These are phyloP conservation scores for Mycena indigotica DNA, from an alignment of 768 basidiomycete species.

Conservation along the genomic window DNA sequence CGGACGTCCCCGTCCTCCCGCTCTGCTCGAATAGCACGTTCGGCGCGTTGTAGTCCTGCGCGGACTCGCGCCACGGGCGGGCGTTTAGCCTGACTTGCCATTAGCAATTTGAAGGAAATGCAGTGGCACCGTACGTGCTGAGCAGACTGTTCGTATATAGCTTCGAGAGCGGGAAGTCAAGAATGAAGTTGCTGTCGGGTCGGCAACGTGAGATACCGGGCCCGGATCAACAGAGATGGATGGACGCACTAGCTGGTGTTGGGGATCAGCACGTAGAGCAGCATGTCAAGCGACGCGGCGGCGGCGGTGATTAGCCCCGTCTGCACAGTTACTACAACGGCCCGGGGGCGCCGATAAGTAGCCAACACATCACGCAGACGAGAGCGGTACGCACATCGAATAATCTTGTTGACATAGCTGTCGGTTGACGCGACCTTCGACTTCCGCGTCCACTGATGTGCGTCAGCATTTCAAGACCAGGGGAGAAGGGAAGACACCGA, in stretches of 20 bases:
- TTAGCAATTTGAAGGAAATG: not conserved
- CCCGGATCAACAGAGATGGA: too few species aligned
- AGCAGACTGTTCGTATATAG: constrained; percentile 35
- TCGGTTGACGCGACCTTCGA: constrained; percentile 12
- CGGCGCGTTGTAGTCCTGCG: not conserved
- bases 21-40: constrained; percentile 14
- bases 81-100: constrained; percentile 4
- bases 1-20: too few species aligned
- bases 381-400: constrained; percentile 10
- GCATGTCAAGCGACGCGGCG: constrained; percentile 9
- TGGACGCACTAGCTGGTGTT: constrained; percentile 1
- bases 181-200: constrained; percentile 26
- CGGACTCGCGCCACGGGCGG: constrained; percentile 2
- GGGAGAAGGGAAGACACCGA: not conserved
- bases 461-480: not conserved
- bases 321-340: constrained; percentile 10
- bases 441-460: constrained; percentile 14
- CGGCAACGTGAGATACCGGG: too few species aligned
- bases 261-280: constrained; percentile 2
- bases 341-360: not conserved
- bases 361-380: not conserved
- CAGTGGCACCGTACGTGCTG: constrained; percentile 2
- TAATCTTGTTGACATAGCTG: constrained; percentile 18
- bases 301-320: constrained; percentile 18
- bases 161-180: constrained; percentile 33